A percentile compares a stretch with the other conserved stretches of the same genome.
These are phyloP conservation scores for Halophytophthora polymorphica DNA, from an alignment of 352 stramenopile species.

Conservation along the genomic window DNA sequence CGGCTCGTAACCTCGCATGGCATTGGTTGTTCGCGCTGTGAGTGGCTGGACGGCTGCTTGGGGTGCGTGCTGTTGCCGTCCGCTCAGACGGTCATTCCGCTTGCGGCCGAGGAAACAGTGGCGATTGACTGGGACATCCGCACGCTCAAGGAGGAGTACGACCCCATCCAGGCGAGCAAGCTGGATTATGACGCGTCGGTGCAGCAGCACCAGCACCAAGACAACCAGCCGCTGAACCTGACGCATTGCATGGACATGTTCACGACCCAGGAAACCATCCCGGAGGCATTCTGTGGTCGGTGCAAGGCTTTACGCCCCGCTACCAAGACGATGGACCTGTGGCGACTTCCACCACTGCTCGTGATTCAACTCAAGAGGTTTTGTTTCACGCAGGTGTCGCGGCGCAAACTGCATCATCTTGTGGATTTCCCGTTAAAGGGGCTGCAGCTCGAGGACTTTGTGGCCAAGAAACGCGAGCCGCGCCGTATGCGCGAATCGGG, in stretches of 20 bases:
- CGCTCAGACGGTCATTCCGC: conserved; percentile 27
- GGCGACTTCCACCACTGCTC: conserved; percentile 94
- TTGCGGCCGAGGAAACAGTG: conserved; percentile 78
- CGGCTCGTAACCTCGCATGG: conserved; percentile 78
- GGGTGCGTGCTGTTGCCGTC: conserved; percentile 80
- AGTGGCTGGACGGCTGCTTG: conserved; percentile 85
- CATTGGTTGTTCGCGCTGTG: conserved; percentile 83
- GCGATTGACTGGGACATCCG: conserved; percentile 90
- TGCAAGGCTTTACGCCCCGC: conserved; percentile 89
- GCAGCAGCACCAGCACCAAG: conserved; percentile 56
- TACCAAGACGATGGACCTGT: conserved; percentile 97
- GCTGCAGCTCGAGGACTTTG: conserved; percentile 84
- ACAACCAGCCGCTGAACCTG: conserved; percentile 81
- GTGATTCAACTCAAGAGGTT: conserved; percentile 99
- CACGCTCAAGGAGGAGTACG: conserved; percentile 84
- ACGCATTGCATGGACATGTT: conserved; percentile 86
- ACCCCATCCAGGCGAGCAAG: conserved; percentile 82
- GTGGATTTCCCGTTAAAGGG: conserved; percentile 95
- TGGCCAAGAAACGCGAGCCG: conserved; percentile 57
- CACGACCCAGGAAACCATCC: conserved; percentile 74
- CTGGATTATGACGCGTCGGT: conserved; percentile 67
- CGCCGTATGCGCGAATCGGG: conserved; percentile 40
- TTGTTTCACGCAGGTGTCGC: conserved; percentile 92
- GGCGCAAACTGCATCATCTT: conserved; percentile 94
- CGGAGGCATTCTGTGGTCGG: conserved; percentile 75